Percentiles rank a stretch among this genome's conserved stretches.
Conservation (phyloP, 1,284 basidiomycete genomes). For the Apiotrichum domesticum region DNA sequence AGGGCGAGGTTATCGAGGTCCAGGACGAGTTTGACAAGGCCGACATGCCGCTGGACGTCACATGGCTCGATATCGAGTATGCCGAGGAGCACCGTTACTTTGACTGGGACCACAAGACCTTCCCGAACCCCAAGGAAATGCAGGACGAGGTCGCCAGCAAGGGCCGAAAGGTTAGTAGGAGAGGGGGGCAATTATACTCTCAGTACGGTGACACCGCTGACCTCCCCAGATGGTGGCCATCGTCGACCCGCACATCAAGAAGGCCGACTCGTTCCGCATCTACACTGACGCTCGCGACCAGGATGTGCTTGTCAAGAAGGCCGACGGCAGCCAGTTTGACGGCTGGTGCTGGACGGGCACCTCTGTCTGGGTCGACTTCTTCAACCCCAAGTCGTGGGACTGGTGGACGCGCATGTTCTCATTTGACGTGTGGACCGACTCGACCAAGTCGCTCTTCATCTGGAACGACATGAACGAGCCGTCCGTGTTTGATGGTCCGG, state of each 20-base stretch:
- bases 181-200: background rate
- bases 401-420: conserved; percentile 88
- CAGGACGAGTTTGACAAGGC: conserved; percentile 83
- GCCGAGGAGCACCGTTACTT: conserved; percentile 93
- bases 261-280: conserved; percentile 69
- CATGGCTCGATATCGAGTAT: conserved; percentile 99
- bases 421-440: conserved; percentile 52
- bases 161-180: conserved; percentile 66
- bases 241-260: conserved; percentile 93
- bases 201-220: too few species aligned
- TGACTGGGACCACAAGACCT: conserved; percentile 87
- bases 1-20: conserved; percentile 81
- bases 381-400: conserved; percentile 81
- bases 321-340: conserved; percentile 79
- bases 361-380: conserved; percentile 94
- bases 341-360: conserved; percentile 99
- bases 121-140: conserved; percentile 94
- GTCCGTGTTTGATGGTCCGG: conserved; percentile 95
- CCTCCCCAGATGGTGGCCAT: conserved; percentile 85
- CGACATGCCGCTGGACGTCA: conserved; percentile 91
- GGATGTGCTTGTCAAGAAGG: conserved; percentile 73
- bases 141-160: conserved; percentile 75
- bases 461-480: conserved; percentile 99
- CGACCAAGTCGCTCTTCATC: conserved; percentile 72
- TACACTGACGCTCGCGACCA: conserved; percentile 79